Conservation (phyloP, 2,329 filamentous ascomycete genomes). For the Thelonectria olida region DNA sequence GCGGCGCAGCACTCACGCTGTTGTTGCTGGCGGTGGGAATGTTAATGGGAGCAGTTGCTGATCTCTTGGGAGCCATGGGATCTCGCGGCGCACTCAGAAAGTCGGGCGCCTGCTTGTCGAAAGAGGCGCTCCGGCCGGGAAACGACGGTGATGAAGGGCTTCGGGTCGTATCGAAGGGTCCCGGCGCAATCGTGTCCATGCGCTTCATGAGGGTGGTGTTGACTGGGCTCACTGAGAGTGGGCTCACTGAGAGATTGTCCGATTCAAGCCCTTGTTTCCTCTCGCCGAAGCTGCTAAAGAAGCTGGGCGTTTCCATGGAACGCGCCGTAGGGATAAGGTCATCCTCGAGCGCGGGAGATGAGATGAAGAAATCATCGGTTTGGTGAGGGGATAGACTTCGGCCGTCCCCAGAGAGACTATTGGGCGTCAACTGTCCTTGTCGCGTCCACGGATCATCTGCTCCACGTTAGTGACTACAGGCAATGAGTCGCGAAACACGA, state of each 20-base stretch:
- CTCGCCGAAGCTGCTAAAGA: constrained; percentile 58
- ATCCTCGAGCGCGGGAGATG: constrained; percentile 54
- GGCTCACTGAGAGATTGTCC: constrained; percentile 35
- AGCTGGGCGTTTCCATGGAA: constrained; percentile 53
- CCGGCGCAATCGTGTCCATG: constrained; percentile 73
- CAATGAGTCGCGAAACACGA: not conserved
- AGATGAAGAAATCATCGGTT: constrained; percentile 56
- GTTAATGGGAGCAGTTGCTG: constrained; percentile 14
- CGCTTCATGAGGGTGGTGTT: constrained; percentile 61
- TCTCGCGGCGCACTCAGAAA: constrained; percentile 28
- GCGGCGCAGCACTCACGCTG: constrained; percentile 42
- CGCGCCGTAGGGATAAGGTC: constrained; percentile 51
- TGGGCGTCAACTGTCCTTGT: constrained; percentile 69
- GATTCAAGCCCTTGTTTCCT: constrained; percentile 41
- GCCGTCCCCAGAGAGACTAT: constrained; percentile 68
- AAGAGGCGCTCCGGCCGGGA: constrained; percentile 38
- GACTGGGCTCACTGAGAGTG: constrained; percentile 25
- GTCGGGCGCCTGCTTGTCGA: constrained; percentile 30
- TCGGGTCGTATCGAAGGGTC: constrained; percentile 67
- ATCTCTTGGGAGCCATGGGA: constrained; percentile 18
- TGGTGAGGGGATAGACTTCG: constrained; percentile 68
- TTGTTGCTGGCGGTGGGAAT: constrained; percentile 28
- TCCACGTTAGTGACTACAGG: constrained; percentile 37
- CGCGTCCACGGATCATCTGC: constrained; percentile 64
- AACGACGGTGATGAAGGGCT: constrained; percentile 49